Evolutionary conservation across 2,329 filamentous ascomycete genomes (phyloP), one percentile per base, ranked within the genome.

Genomic region (Alternaria sp.): DNA sequence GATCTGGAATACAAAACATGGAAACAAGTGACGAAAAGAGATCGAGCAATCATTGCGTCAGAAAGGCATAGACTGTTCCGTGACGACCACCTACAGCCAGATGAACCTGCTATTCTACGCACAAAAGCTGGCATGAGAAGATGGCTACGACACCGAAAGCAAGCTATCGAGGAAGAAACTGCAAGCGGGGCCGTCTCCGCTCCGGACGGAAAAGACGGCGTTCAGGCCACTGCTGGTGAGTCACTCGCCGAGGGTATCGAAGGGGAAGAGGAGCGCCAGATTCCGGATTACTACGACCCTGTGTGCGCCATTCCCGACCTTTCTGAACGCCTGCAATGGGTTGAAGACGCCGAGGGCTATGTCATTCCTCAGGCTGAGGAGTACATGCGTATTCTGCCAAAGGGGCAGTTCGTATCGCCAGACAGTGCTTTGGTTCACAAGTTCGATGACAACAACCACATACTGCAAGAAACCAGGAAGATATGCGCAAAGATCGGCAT

Each of bases 11-110:
- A 96, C 82, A 97, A 96, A 78, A 92, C 96, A 36, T 99, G 96
- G 96, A 99, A 98, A 82, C 95, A 98, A 80, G 93, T 97, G 44
- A 99, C 96, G 2, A 98, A 98, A 82, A 97, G 96, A 77, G 94
- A 97, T 74, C 90, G 96, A 66, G 96, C 96, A 5, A 83, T 91
- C 23, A 89, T 95, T 57, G 91, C 96, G 62, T 93, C 94, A 67
- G 93, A 97, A 77, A 88, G 96, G 30, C 90, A 93, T 79, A 88
- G 91, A 43, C 87, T 99, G 13, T 97, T 99, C 81, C 91, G 91
- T 65, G 91, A 91, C 54, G 90, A 93, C 72, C 92, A 90, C 73
- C 84, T 99, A 54, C 97, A 97, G 75, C 80, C 87, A 1, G 96
- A 99, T 28, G 93, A 96, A 66, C 93, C 93, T 17, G 96, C 96